Evolutionary conservation across 2,329 filamentous ascomycete species (phyloP), one percentile per base, ranked within the genome.

Genomic region (Coniochaeta prunicola): DNA sequence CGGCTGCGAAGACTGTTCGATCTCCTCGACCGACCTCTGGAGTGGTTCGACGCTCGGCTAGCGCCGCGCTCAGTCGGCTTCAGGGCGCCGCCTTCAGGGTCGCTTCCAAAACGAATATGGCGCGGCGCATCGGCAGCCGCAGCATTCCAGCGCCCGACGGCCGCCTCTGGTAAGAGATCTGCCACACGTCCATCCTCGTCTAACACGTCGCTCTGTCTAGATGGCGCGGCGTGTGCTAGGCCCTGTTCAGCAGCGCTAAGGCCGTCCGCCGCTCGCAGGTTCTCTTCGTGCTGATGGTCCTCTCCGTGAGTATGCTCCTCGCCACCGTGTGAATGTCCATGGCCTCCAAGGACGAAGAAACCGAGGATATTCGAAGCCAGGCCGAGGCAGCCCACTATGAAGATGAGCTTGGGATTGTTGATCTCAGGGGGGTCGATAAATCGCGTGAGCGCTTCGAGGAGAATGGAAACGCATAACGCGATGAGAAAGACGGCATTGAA

Each of bases 401-500:
- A 85, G 64, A 99, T 92, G 38, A 99, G 81, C 66, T 88, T 83
- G 1, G 94, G 92, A 68, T 96, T 91, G 56, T 80, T 80, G 68
- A 99, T 92, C 70, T 90, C 86, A 67, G 93, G 92, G 8, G 92
- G 92, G 68, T 97, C 91, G 69, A 97, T 82, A 66, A 99, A 89
- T 69, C 94, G 89, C 67, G 92, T 91, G 61, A 97, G 83, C 17
- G 94, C 94, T 74, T 99, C 94, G 67, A 99, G 86, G 69, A 97
- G 90, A 73, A 99, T 99, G 56, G 93, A 96, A 59, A 99, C 81
- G 76, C 94, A 99, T 9, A 99, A 84, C 8, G 94, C 94, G 69
- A 99, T 94, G 50, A 99, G 81, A 77, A 99, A 99, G 53, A 97
- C 93, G 65, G 94, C 94, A 69, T 99, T 99, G 76, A 97, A 91